Percentiles rank a stretch among this genome's conserved stretches.
Evolutionary conservation across 495 filamentous ascomycete genomes (phyloP).

Genomic region (Rhizodiscina lignyota): DNA sequence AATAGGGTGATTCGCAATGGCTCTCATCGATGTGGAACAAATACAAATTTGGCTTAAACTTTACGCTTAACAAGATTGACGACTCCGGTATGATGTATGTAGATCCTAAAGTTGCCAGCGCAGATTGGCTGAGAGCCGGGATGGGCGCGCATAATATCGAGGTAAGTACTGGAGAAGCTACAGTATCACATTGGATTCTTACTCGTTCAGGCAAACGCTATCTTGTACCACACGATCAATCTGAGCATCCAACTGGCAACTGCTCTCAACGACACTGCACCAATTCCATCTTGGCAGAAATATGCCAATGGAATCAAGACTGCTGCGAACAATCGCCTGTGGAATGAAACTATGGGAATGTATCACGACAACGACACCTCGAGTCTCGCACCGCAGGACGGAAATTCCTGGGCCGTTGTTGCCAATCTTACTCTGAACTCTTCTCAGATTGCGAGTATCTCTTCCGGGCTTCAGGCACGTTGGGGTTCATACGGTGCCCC

Average conservation of each 20-base stretch:
- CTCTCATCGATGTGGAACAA: constrained; percentile 10
- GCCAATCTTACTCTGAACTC: constrained; percentile 15
- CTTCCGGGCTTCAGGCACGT: constrained; percentile 28
- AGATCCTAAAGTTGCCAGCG: constrained; percentile 7
- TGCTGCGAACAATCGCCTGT: constrained; percentile 15
- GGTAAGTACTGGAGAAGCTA: constrained; percentile 8
- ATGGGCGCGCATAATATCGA: constrained; percentile 35
- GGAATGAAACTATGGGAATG: constrained; percentile 13
- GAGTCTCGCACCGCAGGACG: constrained; percentile 29
- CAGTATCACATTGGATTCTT: background rate
- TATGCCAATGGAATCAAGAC: constrained; percentile 12
- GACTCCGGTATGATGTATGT: constrained; percentile 21
- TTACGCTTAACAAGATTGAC: constrained; percentile 13
- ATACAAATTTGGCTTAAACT: constrained; percentile 14
- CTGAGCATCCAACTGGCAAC: constrained; percentile 19
- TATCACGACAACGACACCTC: constrained; percentile 21
- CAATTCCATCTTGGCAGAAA: constrained; percentile 8
- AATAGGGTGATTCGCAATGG: constrained; percentile 11
- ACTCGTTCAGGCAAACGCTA: constrained; percentile 15
- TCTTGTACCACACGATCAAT: constrained; percentile 18
- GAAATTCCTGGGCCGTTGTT: constrained; percentile 30
- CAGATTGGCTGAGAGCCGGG: constrained; percentile 26
- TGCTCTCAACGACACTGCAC: constrained; percentile 15
- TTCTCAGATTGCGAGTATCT: constrained; percentile 18
- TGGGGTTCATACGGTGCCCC: constrained; percentile 45